These are phyloP conservation scores for Ascochyta rabiei DNA, from an alignment of 2,329 filamentous ascomycete genomes.

Conservation along the genomic window DNA sequence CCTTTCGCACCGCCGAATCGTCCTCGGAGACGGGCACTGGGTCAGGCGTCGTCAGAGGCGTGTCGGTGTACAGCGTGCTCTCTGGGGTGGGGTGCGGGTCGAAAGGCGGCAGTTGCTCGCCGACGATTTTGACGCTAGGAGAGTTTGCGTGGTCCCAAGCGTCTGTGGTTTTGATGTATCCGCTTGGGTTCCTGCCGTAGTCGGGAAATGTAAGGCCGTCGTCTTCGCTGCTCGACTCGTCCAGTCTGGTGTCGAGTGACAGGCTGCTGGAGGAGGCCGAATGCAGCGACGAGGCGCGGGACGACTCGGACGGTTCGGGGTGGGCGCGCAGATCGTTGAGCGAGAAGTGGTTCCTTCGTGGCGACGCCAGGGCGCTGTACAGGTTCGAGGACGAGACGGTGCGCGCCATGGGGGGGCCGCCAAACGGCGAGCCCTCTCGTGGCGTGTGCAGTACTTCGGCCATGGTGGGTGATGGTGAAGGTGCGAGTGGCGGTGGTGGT, in stretches of 20 bases:
- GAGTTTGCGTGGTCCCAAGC: constrained; percentile 18
- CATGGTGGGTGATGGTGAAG: constrained; percentile 31
- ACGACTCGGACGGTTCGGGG: constrained; percentile 45
- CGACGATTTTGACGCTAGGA: constrained; percentile 24
- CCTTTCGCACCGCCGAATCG: constrained; percentile 74
- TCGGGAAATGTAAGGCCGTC: constrained; percentile 54
- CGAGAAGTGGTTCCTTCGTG: constrained; percentile 44
- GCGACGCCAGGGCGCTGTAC: constrained; percentile 44
- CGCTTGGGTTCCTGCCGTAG: constrained; percentile 38
- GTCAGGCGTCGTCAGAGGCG: constrained; percentile 63
- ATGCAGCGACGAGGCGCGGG: constrained; percentile 59
- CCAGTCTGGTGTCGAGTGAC: constrained; percentile 65
- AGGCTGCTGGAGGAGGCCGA: constrained; percentile 70
- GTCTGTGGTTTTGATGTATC: constrained; percentile 21
- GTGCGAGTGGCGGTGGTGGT: no score
- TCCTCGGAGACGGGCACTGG: constrained; percentile 68
- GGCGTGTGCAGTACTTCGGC: constrained; percentile 47
- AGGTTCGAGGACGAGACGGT: constrained; percentile 54
- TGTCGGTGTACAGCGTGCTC: constrained; percentile 49
- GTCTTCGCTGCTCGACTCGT: constrained; percentile 51
- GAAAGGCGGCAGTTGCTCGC: constrained; percentile 39
- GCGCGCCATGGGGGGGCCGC: constrained; percentile 39
- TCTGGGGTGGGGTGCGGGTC: constrained; percentile 41
- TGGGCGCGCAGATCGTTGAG: constrained; percentile 46
- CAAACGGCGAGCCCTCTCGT: constrained; percentile 43